Base-by-base conservation (phyloP, 2,329 filamentous ascomycete genomes). In the Ophiocordyceps camponoti-floridani region DNA sequence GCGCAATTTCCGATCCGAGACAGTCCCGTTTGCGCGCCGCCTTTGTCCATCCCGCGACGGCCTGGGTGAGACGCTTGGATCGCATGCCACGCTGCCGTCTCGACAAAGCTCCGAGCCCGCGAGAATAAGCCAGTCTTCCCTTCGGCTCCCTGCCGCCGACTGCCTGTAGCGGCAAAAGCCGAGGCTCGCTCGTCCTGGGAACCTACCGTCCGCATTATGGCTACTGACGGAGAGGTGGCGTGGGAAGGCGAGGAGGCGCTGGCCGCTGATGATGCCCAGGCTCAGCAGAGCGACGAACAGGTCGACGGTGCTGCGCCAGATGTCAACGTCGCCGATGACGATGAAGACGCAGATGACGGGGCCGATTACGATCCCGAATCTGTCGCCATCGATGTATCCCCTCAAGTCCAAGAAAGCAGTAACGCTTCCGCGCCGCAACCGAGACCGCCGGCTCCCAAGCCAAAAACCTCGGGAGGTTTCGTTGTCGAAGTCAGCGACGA, bases 351-450 rank as follows among this genome's bases (percentile, higher is more conserved):
- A 53, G 72, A 73, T 51, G 73, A 74, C 57, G 68, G 65, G 47
- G 70, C 62, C 51, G 73, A 75, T 53, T 76, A 76, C 63, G 72
- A 75, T 50, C 72, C 72, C 47, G 72, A 73, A 55, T 73, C 72
- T 46, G 63, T 75, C 55, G 63, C 64, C 45, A 60, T 69, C 49
- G 58, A 60, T 26, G 51, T 64, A 59, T 46, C 62, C 52, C 48
- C 59, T 56, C 52, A 71, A 64, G 56, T 52, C 42, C 44, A 54
- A 45, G 55, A 60, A 46, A 52, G 53, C 47, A 46, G 52, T 40
- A 51, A 54, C 42, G 52, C 56, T 35, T 49, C 55, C 30, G 52
- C 53, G 28, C 50, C 52, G 26, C 51, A 53, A 14, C 59, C 58
- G 48, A 54, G 51, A 45, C 51, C 53, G 47, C 33, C 56, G 4